Percentiles rank a stretch among this genome's conserved stretches.
Conservation (phyloP, 73 alveolate genomes). For the Blepharisma stoltei region DNA sequence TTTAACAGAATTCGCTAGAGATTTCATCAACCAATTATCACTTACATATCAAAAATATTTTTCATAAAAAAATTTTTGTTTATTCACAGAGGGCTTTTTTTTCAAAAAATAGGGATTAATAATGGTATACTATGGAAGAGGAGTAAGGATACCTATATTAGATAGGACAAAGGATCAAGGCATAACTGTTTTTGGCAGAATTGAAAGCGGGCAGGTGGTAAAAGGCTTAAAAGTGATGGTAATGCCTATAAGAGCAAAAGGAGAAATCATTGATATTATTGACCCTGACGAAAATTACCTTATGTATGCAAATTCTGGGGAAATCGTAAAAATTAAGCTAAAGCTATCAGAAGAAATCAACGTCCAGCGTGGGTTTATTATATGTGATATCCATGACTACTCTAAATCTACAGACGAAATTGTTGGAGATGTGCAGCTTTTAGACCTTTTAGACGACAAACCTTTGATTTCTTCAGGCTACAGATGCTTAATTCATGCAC, state of each 20-base stretch:
- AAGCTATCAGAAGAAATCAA: constrained; percentile 43
- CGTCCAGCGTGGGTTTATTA: constrained; percentile 43
- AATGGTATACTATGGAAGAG: constrained; percentile 94
- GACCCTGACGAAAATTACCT: constrained; percentile 40
- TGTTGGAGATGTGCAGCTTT: constrained; percentile 39
- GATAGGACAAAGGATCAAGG: constrained; percentile 44
- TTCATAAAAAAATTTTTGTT: too few relatives aligned
- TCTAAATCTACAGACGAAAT: constrained; percentile 37
- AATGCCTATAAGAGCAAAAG: constrained; percentile 36
- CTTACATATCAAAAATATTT: too few relatives aligned
- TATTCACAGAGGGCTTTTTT: too few relatives aligned
- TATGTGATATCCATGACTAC: constrained; percentile 43
- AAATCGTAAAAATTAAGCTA: constrained; percentile 40
- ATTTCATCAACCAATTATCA: too few relatives aligned
- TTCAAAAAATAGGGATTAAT: too few relatives aligned
- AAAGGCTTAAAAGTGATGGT: constrained; percentile 44
- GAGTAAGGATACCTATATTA: constrained; percentile 66
- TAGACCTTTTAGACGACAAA: constrained; percentile 50
- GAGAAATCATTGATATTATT: constrained; percentile 35
- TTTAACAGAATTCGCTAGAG: too few relatives aligned
- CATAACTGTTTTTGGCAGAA: constrained; percentile 39
- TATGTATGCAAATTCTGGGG: constrained; percentile 55
- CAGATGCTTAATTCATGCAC: constrained; percentile 69
- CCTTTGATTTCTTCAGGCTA: constrained; percentile 60
- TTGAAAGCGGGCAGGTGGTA: constrained; percentile 48